phyloP scores from a whole-genome alignment of 345 rosid species.

The Ceriops decandra region DNA sequence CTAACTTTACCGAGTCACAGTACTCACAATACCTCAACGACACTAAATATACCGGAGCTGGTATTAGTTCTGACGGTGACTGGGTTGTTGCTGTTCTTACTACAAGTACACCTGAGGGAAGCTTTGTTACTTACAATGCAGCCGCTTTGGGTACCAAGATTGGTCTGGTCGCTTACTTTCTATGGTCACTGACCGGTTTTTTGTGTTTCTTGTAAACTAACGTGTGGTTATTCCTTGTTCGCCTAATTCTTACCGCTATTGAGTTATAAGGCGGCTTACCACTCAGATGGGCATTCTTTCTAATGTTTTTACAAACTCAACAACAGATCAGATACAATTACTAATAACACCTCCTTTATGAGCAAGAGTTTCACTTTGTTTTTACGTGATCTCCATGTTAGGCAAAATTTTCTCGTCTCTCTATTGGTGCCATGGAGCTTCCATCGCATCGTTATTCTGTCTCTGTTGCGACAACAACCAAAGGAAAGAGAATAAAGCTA shows the following conservation, averaged over 20 bases:
- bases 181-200: constrained; percentile 27
- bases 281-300: background rate
- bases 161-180: constrained; percentile 26
- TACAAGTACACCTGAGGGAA: constrained; percentile 69
- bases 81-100: constrained; percentile 85
- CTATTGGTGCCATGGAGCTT: no score
- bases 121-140: constrained; percentile 28
- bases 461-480: no score
- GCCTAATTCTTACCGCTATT: no score
- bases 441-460: background rate
- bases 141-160: constrained; percentile 26
- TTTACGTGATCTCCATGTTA: no score
- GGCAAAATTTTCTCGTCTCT: no score
- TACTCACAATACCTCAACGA: constrained; percentile 61
- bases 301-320: no score
- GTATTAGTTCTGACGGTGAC: constrained; percentile 65
- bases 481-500: no score
- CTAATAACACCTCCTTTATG: no score
- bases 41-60: constrained; percentile 59
- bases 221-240: background rate
- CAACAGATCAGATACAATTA: no score
- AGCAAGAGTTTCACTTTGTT: no score
- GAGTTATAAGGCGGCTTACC: background rate
- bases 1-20: constrained; percentile 69
- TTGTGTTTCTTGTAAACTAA: constrained; percentile 30